Base-by-base conservation (phyloP, 208 protist genomes). In the Naegleria lovaniensis region DNA sequence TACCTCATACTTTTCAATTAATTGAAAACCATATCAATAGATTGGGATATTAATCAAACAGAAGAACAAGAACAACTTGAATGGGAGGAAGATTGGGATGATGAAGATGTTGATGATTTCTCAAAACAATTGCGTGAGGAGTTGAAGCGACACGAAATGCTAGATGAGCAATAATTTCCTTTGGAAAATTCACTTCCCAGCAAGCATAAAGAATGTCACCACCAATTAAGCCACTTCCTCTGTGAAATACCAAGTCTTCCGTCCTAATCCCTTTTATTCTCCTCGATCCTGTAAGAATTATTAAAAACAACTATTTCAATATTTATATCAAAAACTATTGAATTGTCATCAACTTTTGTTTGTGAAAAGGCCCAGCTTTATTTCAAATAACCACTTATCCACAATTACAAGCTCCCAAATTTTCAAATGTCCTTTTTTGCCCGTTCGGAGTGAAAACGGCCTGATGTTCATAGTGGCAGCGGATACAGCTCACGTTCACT, bases 11-110 rank as follows among this genome's bases (percentile, higher is more conserved):
- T 75, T 75, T 0, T 9, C 6, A 79, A 36, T 36, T 36, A 79
- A 36, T 79, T 29, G 1, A 36, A 36, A 36, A 36, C 5, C 1
- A 48, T 7, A 48, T 48, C 3, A 36, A 36, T 33, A 51, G 85
- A 88, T 29, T 51, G 43, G 83, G 83, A 85, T 85, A 29, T n/a
- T 2, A 40, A 48, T 9, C 67, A 79, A 79, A 2, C 19, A 33
- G 38, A 39, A 58, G 85, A 36, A 39, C n/a, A 88, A 88, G 85
- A 88, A 33, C 41, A 88, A 58, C 22, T 33, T 38, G 85, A 88
- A 88, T 88, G 85, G 85, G 85, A 88, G 25, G 85, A 88, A 58
- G 85, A 88, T 88, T 88, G 85, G 85, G 85, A 88, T 36, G 85
- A 88, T 58, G 85, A 88, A 88, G 85, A 88, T 88, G 85, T 88